phyloP scores from a whole-genome alignment of 2,329 filamentous ascomycete genomes.

The Fusarium austroafricanum region DNA sequence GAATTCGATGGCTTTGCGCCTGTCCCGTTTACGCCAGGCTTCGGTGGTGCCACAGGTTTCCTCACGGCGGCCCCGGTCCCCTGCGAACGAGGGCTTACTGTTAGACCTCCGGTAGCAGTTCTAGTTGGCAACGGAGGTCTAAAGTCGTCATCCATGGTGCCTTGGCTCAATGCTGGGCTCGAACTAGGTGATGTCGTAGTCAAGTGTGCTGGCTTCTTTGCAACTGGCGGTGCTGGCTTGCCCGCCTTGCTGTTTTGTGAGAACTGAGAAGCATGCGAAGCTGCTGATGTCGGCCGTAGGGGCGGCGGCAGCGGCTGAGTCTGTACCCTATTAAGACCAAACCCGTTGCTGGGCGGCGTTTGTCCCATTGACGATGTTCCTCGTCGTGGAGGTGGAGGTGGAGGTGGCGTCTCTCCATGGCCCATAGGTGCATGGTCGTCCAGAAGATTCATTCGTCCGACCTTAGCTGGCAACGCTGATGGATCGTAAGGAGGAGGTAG shows the following conservation, averaged over 20 bases:
- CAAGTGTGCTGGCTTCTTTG: constrained; percentile 71
- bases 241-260: constrained; percentile 49
- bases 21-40: constrained; percentile 37
- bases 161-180: constrained; percentile 39
- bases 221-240: constrained; percentile 67
- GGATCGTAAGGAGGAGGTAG: constrained; percentile 64
- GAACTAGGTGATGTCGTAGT: constrained; percentile 46
- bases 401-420: constrained; percentile 56
- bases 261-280: constrained; percentile 51
- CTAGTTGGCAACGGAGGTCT: constrained; percentile 43
- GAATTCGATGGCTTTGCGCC: constrained; percentile 31
- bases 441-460: constrained; percentile 56
- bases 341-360: constrained; percentile 21
- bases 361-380: constrained; percentile 46
- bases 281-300: constrained; percentile 50
- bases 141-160: constrained; percentile 42
- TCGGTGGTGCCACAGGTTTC: constrained; percentile 45
- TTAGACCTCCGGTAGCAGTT: constrained; percentile 31
- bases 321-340: constrained; percentile 41
- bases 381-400: constrained; percentile 59
- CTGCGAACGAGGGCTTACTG: constrained; percentile 23
- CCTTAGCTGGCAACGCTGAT: constrained; percentile 58
- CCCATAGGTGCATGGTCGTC: constrained; percentile 52
- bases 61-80: constrained; percentile 26
- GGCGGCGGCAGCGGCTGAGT: constrained; percentile 46